Evolutionary conservation across 139 green algal genomes (phyloP), one percentile per base, ranked within the genome.

Genomic region (Astrephomene gubernaculifera): DNA sequence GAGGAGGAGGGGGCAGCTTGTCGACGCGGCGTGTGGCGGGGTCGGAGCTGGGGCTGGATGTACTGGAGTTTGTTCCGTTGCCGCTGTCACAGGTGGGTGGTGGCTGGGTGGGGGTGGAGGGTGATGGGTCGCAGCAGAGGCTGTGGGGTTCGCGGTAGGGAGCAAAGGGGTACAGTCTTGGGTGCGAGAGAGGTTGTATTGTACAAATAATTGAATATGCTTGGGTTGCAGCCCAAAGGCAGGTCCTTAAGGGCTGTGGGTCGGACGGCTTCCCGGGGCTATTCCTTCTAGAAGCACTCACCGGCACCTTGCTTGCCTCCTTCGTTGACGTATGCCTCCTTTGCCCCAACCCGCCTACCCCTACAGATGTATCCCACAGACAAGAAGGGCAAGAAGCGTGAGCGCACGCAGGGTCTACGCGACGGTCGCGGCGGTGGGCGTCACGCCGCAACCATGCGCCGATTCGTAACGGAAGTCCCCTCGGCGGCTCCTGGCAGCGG

Each of bases 51-150:
- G 79, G 79, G 27, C 38, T 86, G 45, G 79, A 74, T 49, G 27
- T 45, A 1, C 33, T 86, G 35, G 79, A 86, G 29, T 86, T 61
- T 36, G 79, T 86, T 27, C 79, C 79, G 0, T 7, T 86, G 45
- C 79, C 79, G 8, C 44, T 79, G 41, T 79, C 75, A 21, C 85
- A 79, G 85, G 57, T 80, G 74, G 36, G 27, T 61, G 45, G 44
- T 27, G 25, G 24, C 24, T 10, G 68, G 38, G 19, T 74, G 39
- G 68, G 68, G 19, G 53, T 44, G 24, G 38, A 14, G 21, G 35
- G 33, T 6, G 9, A 14, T 29, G 64, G 4, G 61, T 10, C 61
- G 2, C 7, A 2, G 29, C 17, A 22, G 24, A n/a, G 17, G 61
- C n/a, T n/a, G n/a, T n/a, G n/a, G n/a, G n/a, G n/a, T n/a, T n/a